Conservation (phyloP, 495 filamentous ascomycete genomes). For the Talaromyces liani region DNA sequence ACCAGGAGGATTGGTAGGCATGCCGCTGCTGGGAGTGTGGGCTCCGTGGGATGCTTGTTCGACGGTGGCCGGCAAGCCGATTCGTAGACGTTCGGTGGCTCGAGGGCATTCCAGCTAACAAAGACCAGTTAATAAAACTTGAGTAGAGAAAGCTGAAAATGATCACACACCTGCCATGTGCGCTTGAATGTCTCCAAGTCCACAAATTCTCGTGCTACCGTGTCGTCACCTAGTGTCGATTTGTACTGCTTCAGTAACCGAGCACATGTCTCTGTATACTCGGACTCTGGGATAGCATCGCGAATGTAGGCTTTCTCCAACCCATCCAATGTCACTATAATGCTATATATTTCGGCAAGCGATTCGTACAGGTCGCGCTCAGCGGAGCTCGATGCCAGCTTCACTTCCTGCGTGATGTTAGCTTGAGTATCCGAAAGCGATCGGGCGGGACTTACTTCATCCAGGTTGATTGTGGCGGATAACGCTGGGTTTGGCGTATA, state of each 20-base stretch:
- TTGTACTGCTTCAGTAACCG: slow-evolving; percentile 95
- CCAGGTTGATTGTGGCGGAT: slow-evolving; percentile 84
- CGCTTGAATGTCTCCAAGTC: slow-evolving; percentile 91
- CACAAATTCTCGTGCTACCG: slow-evolving; percentile 71
- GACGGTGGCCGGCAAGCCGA: slow-evolving; percentile 69
- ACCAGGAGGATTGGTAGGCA: slow-evolving; percentile 24
- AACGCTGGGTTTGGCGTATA: slow-evolving; percentile 74
- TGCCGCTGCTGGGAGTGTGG: slow-evolving; percentile 28
- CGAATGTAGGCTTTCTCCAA: slow-evolving; percentile 96
- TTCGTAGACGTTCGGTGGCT: slow-evolving; percentile 84
- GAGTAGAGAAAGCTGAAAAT: neutral
- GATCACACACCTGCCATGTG: slow-evolving; percentile 70
- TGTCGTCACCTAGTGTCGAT: slow-evolving; percentile 81
- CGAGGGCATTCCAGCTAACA: slow-evolving; percentile 84
- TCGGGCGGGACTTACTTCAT: slow-evolving; percentile 55
- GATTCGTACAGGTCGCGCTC: slow-evolving; percentile 94
- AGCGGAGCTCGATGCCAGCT: slow-evolving; percentile 72
- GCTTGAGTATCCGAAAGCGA: slow-evolving; percentile 9
- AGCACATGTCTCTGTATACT: slow-evolving; percentile 94
- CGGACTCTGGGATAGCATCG: slow-evolving; percentile 82
- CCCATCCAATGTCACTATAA: slow-evolving; percentile 90
- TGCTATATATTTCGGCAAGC: slow-evolving; percentile 93
- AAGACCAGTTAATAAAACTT: slow-evolving; percentile 2
- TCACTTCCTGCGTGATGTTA: slow-evolving; percentile 66
- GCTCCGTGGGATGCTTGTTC: slow-evolving; percentile 44